phyloP scores from a whole-genome alignment of 306 rosid species.

The Cucumis melo region DNA sequence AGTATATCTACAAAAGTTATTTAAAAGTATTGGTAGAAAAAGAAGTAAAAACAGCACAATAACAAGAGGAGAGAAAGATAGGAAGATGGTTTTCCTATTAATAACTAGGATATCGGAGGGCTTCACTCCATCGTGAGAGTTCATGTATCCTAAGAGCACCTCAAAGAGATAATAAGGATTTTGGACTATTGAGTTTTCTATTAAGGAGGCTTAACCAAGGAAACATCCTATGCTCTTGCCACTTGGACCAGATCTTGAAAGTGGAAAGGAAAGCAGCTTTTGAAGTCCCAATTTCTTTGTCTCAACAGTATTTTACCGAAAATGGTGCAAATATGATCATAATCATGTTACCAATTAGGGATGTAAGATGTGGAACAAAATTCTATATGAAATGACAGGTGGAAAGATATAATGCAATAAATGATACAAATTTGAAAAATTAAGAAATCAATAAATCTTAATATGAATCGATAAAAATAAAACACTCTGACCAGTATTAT shows the following conservation, averaged over 20 bases:
- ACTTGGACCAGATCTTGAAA: not conserved
- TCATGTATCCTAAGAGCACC: not conserved
- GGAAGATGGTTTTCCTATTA: not conserved
- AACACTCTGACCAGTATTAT: not conserved
- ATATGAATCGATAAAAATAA: not conserved
- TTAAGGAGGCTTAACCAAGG: not conserved
- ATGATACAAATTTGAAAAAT: not conserved
- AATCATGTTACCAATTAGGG: not conserved
- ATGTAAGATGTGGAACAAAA: not conserved
- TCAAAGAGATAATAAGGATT: not conserved
- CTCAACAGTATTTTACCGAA: not conserved
- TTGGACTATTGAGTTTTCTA: not conserved
- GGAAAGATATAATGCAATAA: not conserved
- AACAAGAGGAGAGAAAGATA: not conserved
- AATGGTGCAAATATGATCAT: not conserved
- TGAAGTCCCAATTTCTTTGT: not conserved
- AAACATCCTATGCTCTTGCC: not conserved
- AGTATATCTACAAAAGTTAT: not conserved
- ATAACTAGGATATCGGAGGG: not conserved
- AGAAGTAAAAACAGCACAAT: not conserved
- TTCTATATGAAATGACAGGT: not conserved
- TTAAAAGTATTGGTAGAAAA: not conserved
- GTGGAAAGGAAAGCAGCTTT: not conserved
- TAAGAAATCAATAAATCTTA: not conserved
- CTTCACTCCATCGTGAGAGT: not conserved